Conservation (phyloP, 78 protist species). For the Chrysochromulina tobinii region DNA sequence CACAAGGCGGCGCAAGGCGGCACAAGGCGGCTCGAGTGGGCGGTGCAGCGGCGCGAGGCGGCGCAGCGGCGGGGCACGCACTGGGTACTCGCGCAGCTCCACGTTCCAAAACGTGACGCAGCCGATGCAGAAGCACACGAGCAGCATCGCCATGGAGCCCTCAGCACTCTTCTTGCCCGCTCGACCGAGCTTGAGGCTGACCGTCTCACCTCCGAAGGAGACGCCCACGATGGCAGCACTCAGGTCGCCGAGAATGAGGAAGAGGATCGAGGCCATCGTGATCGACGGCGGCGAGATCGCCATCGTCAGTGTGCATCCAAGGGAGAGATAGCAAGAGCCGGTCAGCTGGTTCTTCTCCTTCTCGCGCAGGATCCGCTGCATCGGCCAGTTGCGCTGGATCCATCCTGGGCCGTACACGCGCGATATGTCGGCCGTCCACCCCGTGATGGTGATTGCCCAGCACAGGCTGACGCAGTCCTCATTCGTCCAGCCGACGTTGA, state of each 20-base stretch:
- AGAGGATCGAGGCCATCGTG: conserved; percentile 31
- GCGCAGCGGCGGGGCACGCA: too few species aligned
- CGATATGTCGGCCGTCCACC: not conserved
- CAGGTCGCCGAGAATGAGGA: conserved; percentile 39
- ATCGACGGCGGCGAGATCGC: conserved; percentile 35
- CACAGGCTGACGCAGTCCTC: not conserved
- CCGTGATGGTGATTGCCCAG: not conserved
- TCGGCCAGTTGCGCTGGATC: not conserved
- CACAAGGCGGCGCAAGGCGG: too few species aligned
- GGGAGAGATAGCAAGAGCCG: not conserved
- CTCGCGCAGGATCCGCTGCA: not conserved
- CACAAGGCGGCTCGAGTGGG: too few species aligned
- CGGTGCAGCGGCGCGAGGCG: too few species aligned
- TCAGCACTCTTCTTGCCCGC: conserved; percentile 43
- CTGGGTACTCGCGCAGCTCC: conserved; percentile 6
- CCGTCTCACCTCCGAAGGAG: conserved; percentile 29
- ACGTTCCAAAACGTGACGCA: not conserved
- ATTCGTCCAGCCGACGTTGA: not conserved
- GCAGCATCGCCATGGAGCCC: conserved; percentile 38
- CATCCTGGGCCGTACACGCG: not conserved
- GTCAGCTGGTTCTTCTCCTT: not conserved
- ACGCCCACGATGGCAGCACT: conserved; percentile 39
- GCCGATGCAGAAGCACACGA: conserved; percentile 23
- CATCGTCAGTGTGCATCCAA: conserved; percentile 35
- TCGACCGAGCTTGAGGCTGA: conserved; percentile 16